phyloP scores from a whole-genome alignment of 78 protist species.

The Dictyostelium citrinum region DNA sequence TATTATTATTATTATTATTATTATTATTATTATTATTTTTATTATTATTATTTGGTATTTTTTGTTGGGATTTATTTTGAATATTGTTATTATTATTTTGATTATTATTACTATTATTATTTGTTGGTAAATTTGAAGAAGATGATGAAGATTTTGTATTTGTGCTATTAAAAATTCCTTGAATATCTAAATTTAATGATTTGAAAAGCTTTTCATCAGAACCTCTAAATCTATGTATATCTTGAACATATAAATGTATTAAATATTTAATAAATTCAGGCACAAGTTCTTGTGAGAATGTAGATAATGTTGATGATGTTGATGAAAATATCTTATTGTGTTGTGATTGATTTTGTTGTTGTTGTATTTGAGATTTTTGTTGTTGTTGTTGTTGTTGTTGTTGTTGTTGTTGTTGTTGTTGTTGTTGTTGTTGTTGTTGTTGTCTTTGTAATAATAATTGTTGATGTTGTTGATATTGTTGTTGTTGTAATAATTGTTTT shows the following conservation, averaged over 20 bases:
- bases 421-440: conserved; percentile 13
- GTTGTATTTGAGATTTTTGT: background rate
- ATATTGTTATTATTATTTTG: background rate
- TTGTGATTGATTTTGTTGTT: background rate
- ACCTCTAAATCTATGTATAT: conserved; percentile 71
- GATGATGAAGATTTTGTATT: background rate
- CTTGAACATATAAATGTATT: conserved; percentile 58
- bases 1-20: background rate
- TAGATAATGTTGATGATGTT: conserved; percentile 5
- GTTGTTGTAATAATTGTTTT: conserved; percentile 9
- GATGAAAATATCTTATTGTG: conserved; percentile 9
- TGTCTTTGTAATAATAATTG: background rate
- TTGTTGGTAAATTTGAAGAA: background rate
- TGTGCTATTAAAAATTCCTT: background rate
- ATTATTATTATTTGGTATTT: background rate
- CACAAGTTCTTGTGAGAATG: conserved; percentile 3
- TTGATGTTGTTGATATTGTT: background rate
- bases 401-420: background rate
- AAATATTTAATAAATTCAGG: conserved; percentile 41
- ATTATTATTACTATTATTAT: background rate
- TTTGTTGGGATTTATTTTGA: background rate
- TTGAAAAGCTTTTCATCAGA: conserved; percentile 32
- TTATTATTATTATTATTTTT: background rate
- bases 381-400: background rate
- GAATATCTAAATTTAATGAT: conserved; percentile 44